A percentile compares a stretch with the other conserved stretches of the same genome.
These are phyloP conservation scores for Jackrogersella multiformis DNA, from an alignment of 495 filamentous ascomycete species.

Conservation along the genomic window DNA sequence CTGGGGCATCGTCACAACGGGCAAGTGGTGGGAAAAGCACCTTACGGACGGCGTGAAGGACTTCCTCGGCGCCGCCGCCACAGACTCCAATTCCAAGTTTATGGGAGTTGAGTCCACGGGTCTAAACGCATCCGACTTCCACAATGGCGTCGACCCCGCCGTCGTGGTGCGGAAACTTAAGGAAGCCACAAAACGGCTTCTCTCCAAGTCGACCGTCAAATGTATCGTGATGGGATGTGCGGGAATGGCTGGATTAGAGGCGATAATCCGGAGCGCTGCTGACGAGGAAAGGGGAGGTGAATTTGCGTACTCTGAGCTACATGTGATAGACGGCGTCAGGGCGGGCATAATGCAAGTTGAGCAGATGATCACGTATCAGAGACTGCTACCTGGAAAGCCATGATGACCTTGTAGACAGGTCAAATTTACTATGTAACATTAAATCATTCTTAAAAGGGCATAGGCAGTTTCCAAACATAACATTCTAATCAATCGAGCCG, in stretches of 20 bases:
- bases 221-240: slow-evolving; percentile 84
- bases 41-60: slow-evolving; percentile 68
- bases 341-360: slow-evolving; percentile 77
- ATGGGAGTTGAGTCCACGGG: slow-evolving; percentile 87
- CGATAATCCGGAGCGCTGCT: slow-evolving; percentile 76
- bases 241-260: slow-evolving; percentile 90
- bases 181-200: slow-evolving; percentile 71
- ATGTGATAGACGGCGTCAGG: slow-evolving; percentile 85
- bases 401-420: slow-evolving; percentile 1
- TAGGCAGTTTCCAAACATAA: background rate
- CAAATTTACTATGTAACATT: slow-evolving; percentile 16
- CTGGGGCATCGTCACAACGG: slow-evolving; percentile 93
- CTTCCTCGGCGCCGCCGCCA: slow-evolving; percentile 58
- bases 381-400: slow-evolving; percentile 44
- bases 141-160: slow-evolving; percentile 68
- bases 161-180: slow-evolving; percentile 72
- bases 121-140: slow-evolving; percentile 81
- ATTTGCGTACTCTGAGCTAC: slow-evolving; percentile 64
- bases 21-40: slow-evolving; percentile 80
- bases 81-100: slow-evolving; percentile 57
- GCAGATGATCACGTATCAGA: slow-evolving; percentile 57
- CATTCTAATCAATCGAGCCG: slow-evolving; percentile 55
- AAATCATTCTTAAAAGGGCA: slow-evolving; percentile 3
- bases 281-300: slow-evolving; percentile 68
- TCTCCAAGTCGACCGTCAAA: slow-evolving; percentile 65